A percentile compares a stretch with the other conserved stretches of the same genome.
Conservation (phyloP, 2,329 filamentous ascomycete species). For the Penicillium sp. region DNA sequence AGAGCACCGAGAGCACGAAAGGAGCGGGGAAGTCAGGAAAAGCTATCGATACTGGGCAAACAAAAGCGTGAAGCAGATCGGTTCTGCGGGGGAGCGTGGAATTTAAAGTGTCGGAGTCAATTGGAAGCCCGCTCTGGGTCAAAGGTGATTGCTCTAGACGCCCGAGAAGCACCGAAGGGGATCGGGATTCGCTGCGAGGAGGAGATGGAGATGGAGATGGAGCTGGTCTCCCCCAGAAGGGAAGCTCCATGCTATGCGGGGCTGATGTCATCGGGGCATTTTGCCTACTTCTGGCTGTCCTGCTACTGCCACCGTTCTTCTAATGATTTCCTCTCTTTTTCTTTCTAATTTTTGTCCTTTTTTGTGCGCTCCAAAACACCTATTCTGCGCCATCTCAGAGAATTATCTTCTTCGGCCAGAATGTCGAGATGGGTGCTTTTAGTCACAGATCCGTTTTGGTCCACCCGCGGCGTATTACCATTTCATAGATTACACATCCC, state of each 20-base stretch:
- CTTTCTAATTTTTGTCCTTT: neutral
- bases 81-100: conserved; percentile 24
- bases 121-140: neutral
- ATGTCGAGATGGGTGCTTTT: neutral
- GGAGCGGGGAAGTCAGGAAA: conserved; percentile 6
- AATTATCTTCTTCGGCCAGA: neutral
- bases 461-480: neutral
- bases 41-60: conserved; percentile 7
- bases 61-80: conserved; percentile 16
- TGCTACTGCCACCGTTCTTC: no score
- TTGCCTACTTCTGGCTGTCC: neutral
- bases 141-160: conserved; percentile 28
- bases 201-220: neutral
- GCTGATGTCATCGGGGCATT: conserved; percentile 9
- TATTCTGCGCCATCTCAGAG: neutral
- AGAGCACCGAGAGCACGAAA: neutral
- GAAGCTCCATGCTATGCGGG: conserved; percentile 24
- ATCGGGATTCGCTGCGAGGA: neutral
- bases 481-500: conserved; percentile 4
- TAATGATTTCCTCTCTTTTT: neutral
- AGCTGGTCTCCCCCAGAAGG: conserved; percentile 14
- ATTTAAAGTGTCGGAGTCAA: conserved; percentile 18
- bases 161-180: conserved; percentile 29
- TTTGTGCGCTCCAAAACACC: neutral
- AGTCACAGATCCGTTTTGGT: neutral